A percentile compares a stretch with the other conserved stretches of the same genome.
Evolutionary conservation across 805 yeast species (phyloP).

Genomic region (Hagleromyces aurorensis): DNA sequence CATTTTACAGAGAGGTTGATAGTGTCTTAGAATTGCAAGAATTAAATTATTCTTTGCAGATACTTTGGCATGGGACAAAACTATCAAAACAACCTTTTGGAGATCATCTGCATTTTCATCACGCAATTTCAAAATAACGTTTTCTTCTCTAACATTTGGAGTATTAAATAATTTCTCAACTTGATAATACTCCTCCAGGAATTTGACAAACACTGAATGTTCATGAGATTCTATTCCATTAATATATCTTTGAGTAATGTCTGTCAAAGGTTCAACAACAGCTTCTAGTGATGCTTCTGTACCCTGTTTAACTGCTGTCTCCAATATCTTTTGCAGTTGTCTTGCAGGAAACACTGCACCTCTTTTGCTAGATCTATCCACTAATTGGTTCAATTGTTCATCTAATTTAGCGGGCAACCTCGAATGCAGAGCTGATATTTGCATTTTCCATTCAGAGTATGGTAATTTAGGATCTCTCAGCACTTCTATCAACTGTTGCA

Average conservation of each 20-base stretch:
- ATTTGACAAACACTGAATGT: constrained; percentile 58
- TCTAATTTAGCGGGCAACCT: constrained; percentile 79
- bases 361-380: constrained; percentile 59
- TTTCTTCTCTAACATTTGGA: constrained; percentile 73
- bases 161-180: constrained; percentile 78
- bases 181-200: constrained; percentile 64
- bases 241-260: constrained; percentile 60
- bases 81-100: constrained; percentile 59
- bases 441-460: constrained; percentile 82
- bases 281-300: constrained; percentile 46
- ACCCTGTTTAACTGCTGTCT: constrained; percentile 43
- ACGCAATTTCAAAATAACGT: constrained; percentile 76
- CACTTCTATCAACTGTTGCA: constrained; percentile 62
- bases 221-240: constrained; percentile 82
- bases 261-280: constrained; percentile 64
- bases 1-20: constrained; percentile 70
- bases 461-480: constrained; percentile 80
- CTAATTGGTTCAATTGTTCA: constrained; percentile 49
- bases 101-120: constrained; percentile 78
- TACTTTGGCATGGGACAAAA: constrained; percentile 86
- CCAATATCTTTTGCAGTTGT: constrained; percentile 65
- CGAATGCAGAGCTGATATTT: constrained; percentile 84
- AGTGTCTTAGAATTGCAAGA: constrained; percentile 73
- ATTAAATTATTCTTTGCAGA: constrained; percentile 88
- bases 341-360: constrained; percentile 90